phyloP scores from a whole-genome alignment of 192 early-diverging fungal genomes.

The Podila epigama region DNA sequence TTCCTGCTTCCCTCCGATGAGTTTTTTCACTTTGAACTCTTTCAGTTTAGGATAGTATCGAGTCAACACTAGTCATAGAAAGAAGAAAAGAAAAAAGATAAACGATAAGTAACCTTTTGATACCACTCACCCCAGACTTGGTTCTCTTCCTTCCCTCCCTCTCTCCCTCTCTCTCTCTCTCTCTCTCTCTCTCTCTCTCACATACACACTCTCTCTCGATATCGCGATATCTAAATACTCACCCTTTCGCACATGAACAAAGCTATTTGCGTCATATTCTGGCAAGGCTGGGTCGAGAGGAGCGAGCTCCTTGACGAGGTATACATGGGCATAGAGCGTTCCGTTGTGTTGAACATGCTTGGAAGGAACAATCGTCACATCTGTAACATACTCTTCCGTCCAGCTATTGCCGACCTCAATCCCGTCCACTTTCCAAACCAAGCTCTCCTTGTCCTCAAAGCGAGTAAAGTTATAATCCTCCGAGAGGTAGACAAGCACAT shows the following conservation, averaged over 20 bases:
- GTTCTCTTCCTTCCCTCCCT: no score
- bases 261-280: constrained; percentile 49
- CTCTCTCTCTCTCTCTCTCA: no score
- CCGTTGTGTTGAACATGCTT: constrained; percentile 63
- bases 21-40: constrained; percentile 61
- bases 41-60: constrained; percentile 57
- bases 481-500: constrained; percentile 58
- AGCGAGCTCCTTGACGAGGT: constrained; percentile 52
- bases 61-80: constrained; percentile 52
- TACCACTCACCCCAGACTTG: no score
- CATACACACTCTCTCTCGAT: background rate
- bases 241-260: constrained; percentile 61
- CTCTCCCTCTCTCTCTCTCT: no score
- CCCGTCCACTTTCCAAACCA: constrained; percentile 50
- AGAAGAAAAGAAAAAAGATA: background rate
- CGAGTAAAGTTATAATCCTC: constrained; percentile 53
- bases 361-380: constrained; percentile 53
- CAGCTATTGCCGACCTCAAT: constrained; percentile 51
- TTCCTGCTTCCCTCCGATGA: constrained; percentile 43
- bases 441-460: constrained; percentile 48
- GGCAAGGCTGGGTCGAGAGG: constrained; percentile 50
- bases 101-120: background rate
- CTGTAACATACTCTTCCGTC: constrained; percentile 50
- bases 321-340: constrained; percentile 68
- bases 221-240: constrained; percentile 4